phyloP scores from a whole-genome alignment of 2,329 filamentous ascomycete genomes.

The Cladorrhinum sp. region DNA sequence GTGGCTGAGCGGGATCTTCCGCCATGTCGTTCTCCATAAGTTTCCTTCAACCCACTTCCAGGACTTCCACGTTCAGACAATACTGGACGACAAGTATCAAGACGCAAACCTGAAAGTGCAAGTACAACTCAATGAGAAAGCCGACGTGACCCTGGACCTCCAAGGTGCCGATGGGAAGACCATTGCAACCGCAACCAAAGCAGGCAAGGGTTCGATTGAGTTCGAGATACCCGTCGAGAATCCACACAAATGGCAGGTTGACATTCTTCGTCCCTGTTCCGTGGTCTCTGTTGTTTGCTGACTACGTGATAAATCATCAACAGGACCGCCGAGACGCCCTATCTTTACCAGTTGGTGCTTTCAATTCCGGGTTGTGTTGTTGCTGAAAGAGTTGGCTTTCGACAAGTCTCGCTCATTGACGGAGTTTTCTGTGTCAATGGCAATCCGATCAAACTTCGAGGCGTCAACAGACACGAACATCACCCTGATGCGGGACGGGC shows the following conservation, averaged over 20 bases:
- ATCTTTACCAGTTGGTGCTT: slow-evolving; percentile 44
- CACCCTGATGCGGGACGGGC: slow-evolving; percentile 53
- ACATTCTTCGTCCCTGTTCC: too few relatives aligned
- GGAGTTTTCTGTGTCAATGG: slow-evolving; percentile 55
- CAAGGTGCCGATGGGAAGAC: slow-evolving; percentile 28
- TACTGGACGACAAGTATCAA: slow-evolving; percentile 50
- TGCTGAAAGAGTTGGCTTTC: slow-evolving; percentile 54
- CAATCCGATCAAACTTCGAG: slow-evolving; percentile 51
- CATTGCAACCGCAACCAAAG: slow-evolving; percentile 23
- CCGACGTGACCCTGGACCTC: slow-evolving; percentile 17
- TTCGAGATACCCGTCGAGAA: slow-evolving; percentile 41
- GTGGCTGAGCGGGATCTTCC: slow-evolving; percentile 58
- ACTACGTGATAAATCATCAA: too few relatives aligned
- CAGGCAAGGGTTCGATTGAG: slow-evolving; percentile 23
- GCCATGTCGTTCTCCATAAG: slow-evolving; percentile 58
- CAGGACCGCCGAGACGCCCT: slow-evolving; percentile 52
- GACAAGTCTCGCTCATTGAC: slow-evolving; percentile 55
- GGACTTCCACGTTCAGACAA: slow-evolving; percentile 52
- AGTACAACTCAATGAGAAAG: slow-evolving; percentile 35
- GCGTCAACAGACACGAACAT: slow-evolving; percentile 59
- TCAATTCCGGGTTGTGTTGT: slow-evolving; percentile 33
- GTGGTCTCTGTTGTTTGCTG: too few relatives aligned
- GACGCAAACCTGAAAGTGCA: slow-evolving; percentile 46
- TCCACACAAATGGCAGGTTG: slow-evolving; percentile 47
- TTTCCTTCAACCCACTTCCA: slow-evolving; percentile 57